These are phyloP conservation scores for Guyanaporus albipodus DNA, from an alignment of 768 basidiomycete genomes.

Conservation along the genomic window DNA sequence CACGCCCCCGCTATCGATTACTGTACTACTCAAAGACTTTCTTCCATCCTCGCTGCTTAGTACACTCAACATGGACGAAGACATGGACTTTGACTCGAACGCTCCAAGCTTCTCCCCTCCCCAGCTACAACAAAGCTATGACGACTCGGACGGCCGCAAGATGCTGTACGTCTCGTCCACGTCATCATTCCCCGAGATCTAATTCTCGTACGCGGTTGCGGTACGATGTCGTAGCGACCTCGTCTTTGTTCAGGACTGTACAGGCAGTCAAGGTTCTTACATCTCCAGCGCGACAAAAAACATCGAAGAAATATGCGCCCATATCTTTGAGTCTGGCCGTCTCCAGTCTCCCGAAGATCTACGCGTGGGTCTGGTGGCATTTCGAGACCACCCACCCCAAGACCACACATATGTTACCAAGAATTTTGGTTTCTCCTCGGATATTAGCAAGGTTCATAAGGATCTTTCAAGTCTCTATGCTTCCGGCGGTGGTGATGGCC, in stretches of 20 bases:
- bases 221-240: slow-evolving; percentile 58
- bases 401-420: slow-evolving; percentile 93
- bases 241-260: slow-evolving; percentile 94
- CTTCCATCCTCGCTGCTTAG: not conserved
- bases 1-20: slow-evolving; percentile 15
- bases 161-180: slow-evolving; percentile 59
- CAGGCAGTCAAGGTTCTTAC: slow-evolving; percentile 86
- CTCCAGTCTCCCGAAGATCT: slow-evolving; percentile 85
- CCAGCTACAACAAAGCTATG: slow-evolving; percentile 33
- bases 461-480: slow-evolving; percentile 83
- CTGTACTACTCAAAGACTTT: no score
- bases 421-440: slow-evolving; percentile 92
- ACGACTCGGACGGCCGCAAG: slow-evolving; percentile 54
- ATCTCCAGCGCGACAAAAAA: slow-evolving; percentile 95
- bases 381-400: slow-evolving; percentile 96
- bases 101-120: slow-evolving; percentile 31
- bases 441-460: slow-evolving; percentile 82
- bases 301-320: slow-evolving; percentile 91
- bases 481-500: slow-evolving; percentile 90
- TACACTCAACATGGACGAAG: slow-evolving; percentile 63
- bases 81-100: slow-evolving; percentile 64
- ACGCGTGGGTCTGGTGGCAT: slow-evolving; percentile 89
- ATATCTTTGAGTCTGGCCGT: slow-evolving; percentile 92
- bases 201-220: slow-evolving; percentile 1
- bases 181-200: slow-evolving; percentile 10